These are phyloP conservation scores for Hibiscus tridactylites DNA, from an alignment of 345 rosid genomes.

Conservation along the genomic window DNA sequence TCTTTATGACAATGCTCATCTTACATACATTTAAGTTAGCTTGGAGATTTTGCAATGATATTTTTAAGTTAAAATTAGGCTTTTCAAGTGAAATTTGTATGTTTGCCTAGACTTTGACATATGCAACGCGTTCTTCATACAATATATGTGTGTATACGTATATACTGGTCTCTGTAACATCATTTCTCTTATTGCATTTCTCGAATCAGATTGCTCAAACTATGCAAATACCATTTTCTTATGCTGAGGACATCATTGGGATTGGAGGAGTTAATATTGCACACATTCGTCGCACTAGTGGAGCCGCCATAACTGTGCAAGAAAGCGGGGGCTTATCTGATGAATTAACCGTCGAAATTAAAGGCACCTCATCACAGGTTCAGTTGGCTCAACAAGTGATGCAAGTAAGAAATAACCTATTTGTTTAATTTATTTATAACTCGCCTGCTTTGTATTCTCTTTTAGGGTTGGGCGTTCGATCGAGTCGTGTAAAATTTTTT, in stretches of 20 bases:
- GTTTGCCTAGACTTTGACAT: background rate
- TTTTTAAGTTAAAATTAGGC: background rate
- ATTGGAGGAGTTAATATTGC: slow-evolving; percentile 68
- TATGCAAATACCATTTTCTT: slow-evolving; percentile 77
- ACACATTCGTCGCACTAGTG: slow-evolving; percentile 63
- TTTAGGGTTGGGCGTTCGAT: too few relatives aligned
- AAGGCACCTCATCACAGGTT: slow-evolving; percentile 69
- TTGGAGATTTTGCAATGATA: background rate
- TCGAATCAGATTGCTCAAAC: slow-evolving; percentile 55
- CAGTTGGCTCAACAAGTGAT: slow-evolving; percentile 66
- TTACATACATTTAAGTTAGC: background rate
- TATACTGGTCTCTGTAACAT: background rate
- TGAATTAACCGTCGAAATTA: slow-evolving; percentile 73
- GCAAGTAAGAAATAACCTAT: slow-evolving; percentile 35
- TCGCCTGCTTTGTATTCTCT: background rate
- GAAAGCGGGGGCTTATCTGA: slow-evolving; percentile 58
- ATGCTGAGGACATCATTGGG: slow-evolving; percentile 82
- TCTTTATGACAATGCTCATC: background rate
- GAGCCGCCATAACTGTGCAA: slow-evolving; percentile 61
- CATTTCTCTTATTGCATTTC: background rate
- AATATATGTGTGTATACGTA: background rate
- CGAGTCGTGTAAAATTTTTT: too few relatives aligned
- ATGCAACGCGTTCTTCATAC: background rate
- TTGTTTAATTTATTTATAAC: background rate
- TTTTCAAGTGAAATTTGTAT: background rate